A percentile compares a stretch with the other conserved stretches of the same genome.
phyloP scores from a whole-genome alignment of 148 eudicot genomes.

The Chenopodium suecicum region DNA sequence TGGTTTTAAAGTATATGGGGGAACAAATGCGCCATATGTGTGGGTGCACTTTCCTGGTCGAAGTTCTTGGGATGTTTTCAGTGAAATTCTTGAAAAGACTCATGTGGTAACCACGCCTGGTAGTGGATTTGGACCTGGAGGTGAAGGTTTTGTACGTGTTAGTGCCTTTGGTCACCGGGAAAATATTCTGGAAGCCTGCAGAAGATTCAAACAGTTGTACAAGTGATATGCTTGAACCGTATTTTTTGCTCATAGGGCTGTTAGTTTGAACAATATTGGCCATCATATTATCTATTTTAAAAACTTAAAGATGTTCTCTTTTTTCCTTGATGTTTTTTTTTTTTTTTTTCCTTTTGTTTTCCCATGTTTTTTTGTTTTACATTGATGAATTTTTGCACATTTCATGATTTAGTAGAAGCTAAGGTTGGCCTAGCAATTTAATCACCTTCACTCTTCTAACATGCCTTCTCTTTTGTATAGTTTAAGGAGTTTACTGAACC shows the following conservation, averaged over 20 bases:
- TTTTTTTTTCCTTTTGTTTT: too few relatives aligned
- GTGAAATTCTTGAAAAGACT: slow-evolving; percentile 91
- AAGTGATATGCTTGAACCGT: slow-evolving; percentile 36
- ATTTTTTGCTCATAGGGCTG: neutral
- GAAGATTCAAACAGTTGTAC: slow-evolving; percentile 88
- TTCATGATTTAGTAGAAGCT: too few relatives aligned
- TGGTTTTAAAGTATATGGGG: slow-evolving; percentile 87
- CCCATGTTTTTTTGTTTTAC: too few relatives aligned
- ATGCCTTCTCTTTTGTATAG: neutral
- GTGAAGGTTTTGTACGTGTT: slow-evolving; percentile 84
- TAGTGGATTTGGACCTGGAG: slow-evolving; percentile 90
- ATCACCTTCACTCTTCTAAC: too few relatives aligned
- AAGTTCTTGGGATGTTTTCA: slow-evolving; percentile 92
- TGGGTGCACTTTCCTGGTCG: slow-evolving; percentile 93
- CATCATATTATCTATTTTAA: too few relatives aligned
- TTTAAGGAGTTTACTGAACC: too few relatives aligned
- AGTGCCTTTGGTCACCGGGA: slow-evolving; percentile 81
- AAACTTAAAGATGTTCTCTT: too few relatives aligned
- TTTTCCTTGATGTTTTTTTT: too few relatives aligned
- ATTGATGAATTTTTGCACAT: too few relatives aligned
- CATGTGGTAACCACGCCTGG: slow-evolving; percentile 85
- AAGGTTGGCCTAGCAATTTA: neutral
- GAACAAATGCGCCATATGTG: slow-evolving; percentile 85
- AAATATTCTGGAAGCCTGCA: slow-evolving; percentile 85
- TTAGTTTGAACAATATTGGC: neutral